Percentiles rank a stretch among this genome's conserved stretches.
Evolutionary conservation across 148 eudicot genomes (phyloP).

Genomic region (Silene conica): DNA sequence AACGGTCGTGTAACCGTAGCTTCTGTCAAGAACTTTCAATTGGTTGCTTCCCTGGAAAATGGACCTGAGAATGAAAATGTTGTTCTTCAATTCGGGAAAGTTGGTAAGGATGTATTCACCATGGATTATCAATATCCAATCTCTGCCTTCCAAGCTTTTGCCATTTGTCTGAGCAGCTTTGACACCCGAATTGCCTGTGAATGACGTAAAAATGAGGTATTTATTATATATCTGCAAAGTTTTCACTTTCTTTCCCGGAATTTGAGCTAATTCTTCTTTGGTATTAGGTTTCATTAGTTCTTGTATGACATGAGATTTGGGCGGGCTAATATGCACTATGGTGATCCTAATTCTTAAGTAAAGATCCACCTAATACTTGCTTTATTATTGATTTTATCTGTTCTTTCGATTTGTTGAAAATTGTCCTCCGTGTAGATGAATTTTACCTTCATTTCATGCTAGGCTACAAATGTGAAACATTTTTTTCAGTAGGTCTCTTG

Average conservation of each 20-base stretch:
- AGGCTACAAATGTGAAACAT: too few species aligned
- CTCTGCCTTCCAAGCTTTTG: slow-evolving; percentile 94
- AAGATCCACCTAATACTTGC: not conserved
- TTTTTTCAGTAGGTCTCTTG: too few species aligned
- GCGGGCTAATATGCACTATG: not conserved
- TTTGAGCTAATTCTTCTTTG: not conserved
- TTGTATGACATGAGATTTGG: not conserved
- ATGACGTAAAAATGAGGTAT: slow-evolving; percentile 41
- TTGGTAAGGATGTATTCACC: slow-evolving; percentile 82
- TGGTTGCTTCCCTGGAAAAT: slow-evolving; percentile 58
- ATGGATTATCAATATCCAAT: slow-evolving; percentile 93
- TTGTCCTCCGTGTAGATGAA: too few species aligned
- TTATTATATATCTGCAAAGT: not conserved
- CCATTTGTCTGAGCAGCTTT: slow-evolving; percentile 92
- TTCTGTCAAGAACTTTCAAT: slow-evolving; percentile 90
- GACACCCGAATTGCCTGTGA: slow-evolving; percentile 96
- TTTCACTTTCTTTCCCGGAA: not conserved
- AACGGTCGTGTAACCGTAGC: slow-evolving; percentile 92
- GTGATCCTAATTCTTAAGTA: not conserved
- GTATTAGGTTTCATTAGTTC: not conserved
- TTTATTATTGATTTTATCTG: too few species aligned
- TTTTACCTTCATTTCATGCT: too few species aligned
- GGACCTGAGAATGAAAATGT: slow-evolving; percentile 61
- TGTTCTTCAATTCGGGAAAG: slow-evolving; percentile 86
- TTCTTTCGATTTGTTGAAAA: too few species aligned